Evolutionary conservation across 192 early-diverging fungal species (phyloP).

Genomic region (Coemansia sp.): DNA sequence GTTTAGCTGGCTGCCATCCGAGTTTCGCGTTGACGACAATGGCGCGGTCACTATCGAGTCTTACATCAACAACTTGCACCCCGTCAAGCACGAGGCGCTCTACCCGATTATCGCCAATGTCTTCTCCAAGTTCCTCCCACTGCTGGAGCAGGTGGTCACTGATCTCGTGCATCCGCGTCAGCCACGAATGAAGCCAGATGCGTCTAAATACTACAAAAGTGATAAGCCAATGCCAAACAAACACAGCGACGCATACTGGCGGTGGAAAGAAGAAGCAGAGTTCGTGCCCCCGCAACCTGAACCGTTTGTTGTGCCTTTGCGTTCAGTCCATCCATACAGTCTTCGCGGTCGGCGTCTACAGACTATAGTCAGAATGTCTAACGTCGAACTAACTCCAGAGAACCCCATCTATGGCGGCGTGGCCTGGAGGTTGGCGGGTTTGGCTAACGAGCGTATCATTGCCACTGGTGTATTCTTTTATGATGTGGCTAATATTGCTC

Average conservation of each 20-base stretch:
- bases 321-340: constrained; percentile 17
- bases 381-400: constrained; percentile 65
- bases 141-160: constrained; percentile 57
- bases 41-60: too few relatives aligned
- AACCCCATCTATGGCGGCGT: constrained; percentile 57
- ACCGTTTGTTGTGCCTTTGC: constrained; percentile 31
- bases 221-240: background rate
- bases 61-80: constrained; percentile 58
- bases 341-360: constrained; percentile 52
- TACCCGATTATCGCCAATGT: constrained; percentile 44
- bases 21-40: too few relatives aligned
- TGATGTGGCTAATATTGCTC: constrained; percentile 64
- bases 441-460: too few relatives aligned
- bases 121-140: constrained; percentile 26
- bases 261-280: background rate
- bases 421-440: constrained; percentile 65
- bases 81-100: constrained; percentile 40
- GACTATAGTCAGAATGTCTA: constrained; percentile 72
- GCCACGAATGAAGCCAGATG: too few relatives aligned
- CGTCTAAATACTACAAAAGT: background rate
- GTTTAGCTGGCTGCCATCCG: constrained; percentile 61
- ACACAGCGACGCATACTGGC: too few relatives aligned
- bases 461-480: too few relatives aligned
- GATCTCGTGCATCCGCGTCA: constrained; percentile 5
- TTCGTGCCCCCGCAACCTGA: constrained; percentile 40